These are phyloP conservation scores for Parmelia sp. DNA, from an alignment of 495 filamentous ascomycete species.

Conservation along the genomic window DNA sequence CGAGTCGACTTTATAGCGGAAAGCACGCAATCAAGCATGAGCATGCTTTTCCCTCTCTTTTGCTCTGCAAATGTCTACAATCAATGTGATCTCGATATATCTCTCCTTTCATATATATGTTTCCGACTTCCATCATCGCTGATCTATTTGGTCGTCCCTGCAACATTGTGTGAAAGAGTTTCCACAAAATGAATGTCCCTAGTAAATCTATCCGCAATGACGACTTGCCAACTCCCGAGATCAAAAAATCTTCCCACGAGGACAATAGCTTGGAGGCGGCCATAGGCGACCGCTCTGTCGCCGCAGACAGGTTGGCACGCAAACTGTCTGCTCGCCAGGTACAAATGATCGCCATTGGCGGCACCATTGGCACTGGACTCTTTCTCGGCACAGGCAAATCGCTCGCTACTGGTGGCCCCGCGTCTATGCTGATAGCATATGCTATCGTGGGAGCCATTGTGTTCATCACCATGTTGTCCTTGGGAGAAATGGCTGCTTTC, in stretches of 20 bases:
- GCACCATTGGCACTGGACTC: constrained; percentile 60
- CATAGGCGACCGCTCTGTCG: constrained; percentile 22
- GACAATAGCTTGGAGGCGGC: constrained; percentile 19
- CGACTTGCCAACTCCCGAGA: not conserved
- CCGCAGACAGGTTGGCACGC: constrained; percentile 35
- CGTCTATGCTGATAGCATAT: constrained; percentile 56
- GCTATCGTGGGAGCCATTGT: constrained; percentile 44
- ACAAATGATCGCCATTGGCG: constrained; percentile 58
- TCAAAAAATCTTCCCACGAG: constrained; percentile 23
- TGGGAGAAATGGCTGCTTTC: constrained; percentile 49
- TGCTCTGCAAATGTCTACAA: not conserved
- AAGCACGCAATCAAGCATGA: not conserved
- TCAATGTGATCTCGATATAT: not conserved
- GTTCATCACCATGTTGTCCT: constrained; percentile 44
- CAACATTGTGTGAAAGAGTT: too few relatives aligned
- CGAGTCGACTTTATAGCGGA: too few relatives aligned
- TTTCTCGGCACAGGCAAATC: constrained; percentile 57
- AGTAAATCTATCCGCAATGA: not conserved
- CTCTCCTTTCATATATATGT: not conserved
- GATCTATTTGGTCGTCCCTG: not conserved
- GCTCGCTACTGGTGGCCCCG: constrained; percentile 53
- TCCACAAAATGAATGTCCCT: constrained; percentile 1
- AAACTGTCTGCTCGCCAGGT: constrained; percentile 46
- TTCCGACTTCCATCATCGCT: not conserved
- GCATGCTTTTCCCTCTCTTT: not conserved